Evolutionary conservation across 2,329 filamentous ascomycete genomes (phyloP), one percentile per base, ranked within the genome.

Genomic region (Aureobasidium sp.): DNA sequence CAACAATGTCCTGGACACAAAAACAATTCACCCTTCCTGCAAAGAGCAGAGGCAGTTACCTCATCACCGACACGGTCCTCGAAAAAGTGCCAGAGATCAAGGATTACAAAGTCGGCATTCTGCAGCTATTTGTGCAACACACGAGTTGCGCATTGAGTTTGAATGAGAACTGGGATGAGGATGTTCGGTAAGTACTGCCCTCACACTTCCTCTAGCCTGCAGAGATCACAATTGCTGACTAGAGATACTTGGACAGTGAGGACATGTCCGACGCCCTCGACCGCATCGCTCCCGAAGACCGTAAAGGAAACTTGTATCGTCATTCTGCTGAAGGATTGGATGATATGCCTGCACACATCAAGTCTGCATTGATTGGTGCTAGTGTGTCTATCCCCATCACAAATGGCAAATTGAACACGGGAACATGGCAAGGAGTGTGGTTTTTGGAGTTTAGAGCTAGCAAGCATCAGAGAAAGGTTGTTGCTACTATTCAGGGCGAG

Each of bases 311-410:
- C 9, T 74, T 97, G 50, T 99, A 97, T 76, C 80, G 90, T 47
- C 94, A 99, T 77, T 85, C 84, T 70, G 92, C 88, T 0, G 94
- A 96, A 80, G 94, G 94, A 2, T 68, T 71, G 57, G 94, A 99
- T 78, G 94, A 97, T 76, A 97, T 97, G 91, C 94, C 94, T 84
- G 92, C 92, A 63, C 94, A 99, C 75, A 88, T 99, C 74, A 99
- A 99, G 78, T 91, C 87, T 63, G 89, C 91, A 0, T 78, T 99
- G 55, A 82, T 97, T 34, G 94, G 94, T 15, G 90, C 92, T 4
- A 96, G 89, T 68, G 86, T 97, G 2, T 93, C 87, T 6, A 88
- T 99, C 63, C 94, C 94, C 1, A 97, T 99, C 73, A 88, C 84
- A 64, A 86, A 97, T 71, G 94, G 94, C 43, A 86, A 84, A 68